Evolutionary conservation across 441 rosid species (phyloP).

Genomic region (Rhodomyrtus psidioides): DNA sequence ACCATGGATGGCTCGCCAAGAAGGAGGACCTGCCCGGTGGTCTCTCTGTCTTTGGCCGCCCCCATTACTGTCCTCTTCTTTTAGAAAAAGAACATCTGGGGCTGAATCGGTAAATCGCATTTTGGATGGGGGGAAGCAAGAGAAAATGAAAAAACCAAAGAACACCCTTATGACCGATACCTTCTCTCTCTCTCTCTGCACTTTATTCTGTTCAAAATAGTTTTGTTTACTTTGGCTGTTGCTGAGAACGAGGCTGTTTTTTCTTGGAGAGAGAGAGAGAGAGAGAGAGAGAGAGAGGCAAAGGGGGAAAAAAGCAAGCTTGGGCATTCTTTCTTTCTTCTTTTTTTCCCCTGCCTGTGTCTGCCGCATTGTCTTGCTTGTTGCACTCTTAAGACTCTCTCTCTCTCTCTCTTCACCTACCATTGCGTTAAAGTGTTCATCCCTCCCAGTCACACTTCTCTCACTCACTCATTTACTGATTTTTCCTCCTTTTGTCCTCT

Average conservation of each 20-base stretch:
- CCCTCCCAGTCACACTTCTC: constrained; percentile 6
- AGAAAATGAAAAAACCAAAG: neutral
- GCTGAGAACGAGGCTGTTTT: constrained; percentile 59
- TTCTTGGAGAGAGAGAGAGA: constrained; percentile 20
- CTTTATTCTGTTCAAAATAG: constrained; percentile 75
- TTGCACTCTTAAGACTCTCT: constrained; percentile 40
- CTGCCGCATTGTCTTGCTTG: constrained; percentile 68
- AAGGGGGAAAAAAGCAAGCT: neutral
- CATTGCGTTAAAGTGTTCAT: constrained; percentile 33
- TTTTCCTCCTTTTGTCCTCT: constrained; percentile 11
- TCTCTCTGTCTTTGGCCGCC: neutral
- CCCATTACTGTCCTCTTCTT: neutral
- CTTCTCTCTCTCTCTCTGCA: neutral
- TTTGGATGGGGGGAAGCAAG: constrained; percentile 5
- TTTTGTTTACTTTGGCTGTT: constrained; percentile 62
- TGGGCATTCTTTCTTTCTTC: constrained; percentile 14
- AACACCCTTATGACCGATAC: neutral
- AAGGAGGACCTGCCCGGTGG: neutral
- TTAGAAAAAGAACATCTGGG: neutral
- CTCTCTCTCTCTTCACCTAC: constrained; percentile 48
- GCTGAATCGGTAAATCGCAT: constrained; percentile 4
- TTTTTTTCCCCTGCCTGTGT: constrained; percentile 26
- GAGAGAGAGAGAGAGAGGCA: constrained; percentile 17
- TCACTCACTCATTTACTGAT: constrained; percentile 26
- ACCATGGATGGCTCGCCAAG: neutral